Evolutionary conservation across 495 filamentous ascomycete species (phyloP).

Genomic region (Hyaloscypha hepaticicola): DNA sequence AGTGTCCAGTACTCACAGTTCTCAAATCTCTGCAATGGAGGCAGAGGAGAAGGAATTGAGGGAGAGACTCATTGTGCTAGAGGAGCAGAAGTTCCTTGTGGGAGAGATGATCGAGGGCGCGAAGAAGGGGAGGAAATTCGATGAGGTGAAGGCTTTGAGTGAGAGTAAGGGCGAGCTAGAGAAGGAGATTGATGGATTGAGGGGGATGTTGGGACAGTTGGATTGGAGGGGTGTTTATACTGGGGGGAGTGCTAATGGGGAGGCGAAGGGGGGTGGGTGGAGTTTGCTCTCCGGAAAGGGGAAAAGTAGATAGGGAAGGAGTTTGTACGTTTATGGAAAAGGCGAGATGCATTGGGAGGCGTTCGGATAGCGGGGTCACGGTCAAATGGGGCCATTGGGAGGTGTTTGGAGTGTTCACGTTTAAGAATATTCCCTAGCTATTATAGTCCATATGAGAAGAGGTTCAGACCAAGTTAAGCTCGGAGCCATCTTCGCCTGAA

Average conservation of each 20-base stretch:
- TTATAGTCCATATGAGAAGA: background rate
- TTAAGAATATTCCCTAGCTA: background rate
- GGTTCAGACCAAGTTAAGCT: background rate
- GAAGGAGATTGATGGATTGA: slow-evolving; percentile 73
- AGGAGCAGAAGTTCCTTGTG: slow-evolving; percentile 93
- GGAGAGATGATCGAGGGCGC: slow-evolving; percentile 84
- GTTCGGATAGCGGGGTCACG: slow-evolving; percentile 7
- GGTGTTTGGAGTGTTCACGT: slow-evolving; percentile 3
- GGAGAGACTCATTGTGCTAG: slow-evolving; percentile 83
- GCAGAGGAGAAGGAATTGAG: slow-evolving; percentile 83
- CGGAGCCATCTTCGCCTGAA: background rate
- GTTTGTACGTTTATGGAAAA: background rate
- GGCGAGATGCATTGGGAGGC: slow-evolving; percentile 8
- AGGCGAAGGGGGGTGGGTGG: background rate
- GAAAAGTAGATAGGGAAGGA: background rate
- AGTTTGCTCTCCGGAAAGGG: background rate
- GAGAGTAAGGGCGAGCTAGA: slow-evolving; percentile 83
- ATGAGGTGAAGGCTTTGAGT: slow-evolving; percentile 79
- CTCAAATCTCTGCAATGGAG: slow-evolving; percentile 70
- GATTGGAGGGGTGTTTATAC: slow-evolving; percentile 55
- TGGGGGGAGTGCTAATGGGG: slow-evolving; percentile 10
- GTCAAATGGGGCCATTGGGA: background rate
- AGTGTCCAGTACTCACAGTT: slow-evolving; percentile 47
- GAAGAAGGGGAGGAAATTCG: slow-evolving; percentile 76
- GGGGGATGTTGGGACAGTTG: slow-evolving; percentile 50